phyloP scores from a whole-genome alignment of 306 rosid species.

The Dalbergia oliveri region DNA sequence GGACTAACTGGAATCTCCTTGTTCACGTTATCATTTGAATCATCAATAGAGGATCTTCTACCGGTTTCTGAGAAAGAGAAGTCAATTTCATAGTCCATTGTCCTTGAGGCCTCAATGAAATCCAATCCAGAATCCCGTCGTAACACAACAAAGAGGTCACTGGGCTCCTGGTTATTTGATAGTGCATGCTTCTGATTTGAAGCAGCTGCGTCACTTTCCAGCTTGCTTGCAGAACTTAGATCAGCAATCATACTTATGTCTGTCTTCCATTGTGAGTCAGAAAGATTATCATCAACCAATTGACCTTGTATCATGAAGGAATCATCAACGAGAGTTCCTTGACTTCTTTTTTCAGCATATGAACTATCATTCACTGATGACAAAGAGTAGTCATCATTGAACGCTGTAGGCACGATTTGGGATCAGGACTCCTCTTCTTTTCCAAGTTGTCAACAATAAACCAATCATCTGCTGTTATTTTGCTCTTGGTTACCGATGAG shows the following conservation, averaged over 20 bases:
- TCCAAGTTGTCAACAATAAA: constrained; percentile 56
- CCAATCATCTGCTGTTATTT: constrained; percentile 62
- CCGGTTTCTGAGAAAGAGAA: constrained; percentile 57
- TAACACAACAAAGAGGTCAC: constrained; percentile 62
- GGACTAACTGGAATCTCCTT: constrained; percentile 49
- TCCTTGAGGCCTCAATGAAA: constrained; percentile 49
- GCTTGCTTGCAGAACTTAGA: constrained; percentile 51
- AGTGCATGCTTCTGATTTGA: constrained; percentile 47
- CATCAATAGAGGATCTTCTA: constrained; percentile 51
- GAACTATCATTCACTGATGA: constrained; percentile 39
- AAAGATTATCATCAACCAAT: constrained; percentile 44
- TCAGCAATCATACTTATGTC: constrained; percentile 57
- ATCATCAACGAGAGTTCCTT: constrained; percentile 55
- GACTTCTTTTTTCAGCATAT: constrained; percentile 47
- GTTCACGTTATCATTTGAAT: constrained; percentile 46
- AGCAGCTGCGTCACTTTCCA: constrained; percentile 41
- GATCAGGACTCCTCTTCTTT: constrained; percentile 44
- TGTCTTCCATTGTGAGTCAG: constrained; percentile 61
- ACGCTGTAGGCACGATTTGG: constrained; percentile 32
- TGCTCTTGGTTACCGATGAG: constrained; percentile 50
- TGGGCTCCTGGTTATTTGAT: constrained; percentile 54
- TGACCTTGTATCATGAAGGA: constrained; percentile 73
- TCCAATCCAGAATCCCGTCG: constrained; percentile 58
- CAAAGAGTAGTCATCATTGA: constrained; percentile 50
- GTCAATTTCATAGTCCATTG: constrained; percentile 62